phyloP scores from a whole-genome alignment of 2,329 filamentous ascomycete genomes.

The Fusarium sp. region DNA sequence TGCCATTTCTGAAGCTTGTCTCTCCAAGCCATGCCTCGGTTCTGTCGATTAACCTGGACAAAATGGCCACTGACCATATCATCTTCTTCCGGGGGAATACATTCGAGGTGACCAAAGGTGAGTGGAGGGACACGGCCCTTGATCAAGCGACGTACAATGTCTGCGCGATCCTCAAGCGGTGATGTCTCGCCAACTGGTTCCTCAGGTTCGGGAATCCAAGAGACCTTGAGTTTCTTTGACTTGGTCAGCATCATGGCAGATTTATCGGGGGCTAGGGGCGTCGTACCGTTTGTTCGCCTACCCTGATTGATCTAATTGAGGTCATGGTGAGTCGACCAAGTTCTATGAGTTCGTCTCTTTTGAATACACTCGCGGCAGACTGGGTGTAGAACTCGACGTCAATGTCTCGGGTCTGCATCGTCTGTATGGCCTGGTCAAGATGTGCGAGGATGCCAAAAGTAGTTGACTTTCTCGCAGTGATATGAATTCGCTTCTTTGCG shows the following conservation, averaged over 20 bases:
- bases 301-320: slow-evolving; percentile 34
- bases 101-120: slow-evolving; percentile 28
- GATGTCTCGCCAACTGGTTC: slow-evolving; percentile 16
- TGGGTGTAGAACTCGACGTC: slow-evolving; percentile 26
- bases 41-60: slow-evolving; percentile 45
- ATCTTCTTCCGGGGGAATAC: slow-evolving; percentile 27
- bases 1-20: slow-evolving; percentile 48
- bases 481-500: slow-evolving; percentile 41
- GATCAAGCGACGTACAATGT: slow-evolving; percentile 58
- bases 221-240: slow-evolving; percentile 48
- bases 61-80: slow-evolving; percentile 17
- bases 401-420: slow-evolving; percentile 42
- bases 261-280: background rate
- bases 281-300: slow-evolving; percentile 37
- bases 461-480: slow-evolving; percentile 45
- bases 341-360: slow-evolving; percentile 40
- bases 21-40: slow-evolving; percentile 48
- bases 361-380: slow-evolving; percentile 16
- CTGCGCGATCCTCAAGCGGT: slow-evolving; percentile 52
- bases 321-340: slow-evolving; percentile 50
- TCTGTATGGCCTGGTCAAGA: slow-evolving; percentile 45
- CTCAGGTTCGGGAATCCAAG: slow-evolving; percentile 53
- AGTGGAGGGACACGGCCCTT: slow-evolving; percentile 39
- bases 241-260: slow-evolving; percentile 14
- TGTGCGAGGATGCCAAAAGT: slow-evolving; percentile 49